These are phyloP conservation scores for Xylariaceae sp. DNA, from an alignment of 2,329 filamentous ascomycete species.

Conservation along the genomic window DNA sequence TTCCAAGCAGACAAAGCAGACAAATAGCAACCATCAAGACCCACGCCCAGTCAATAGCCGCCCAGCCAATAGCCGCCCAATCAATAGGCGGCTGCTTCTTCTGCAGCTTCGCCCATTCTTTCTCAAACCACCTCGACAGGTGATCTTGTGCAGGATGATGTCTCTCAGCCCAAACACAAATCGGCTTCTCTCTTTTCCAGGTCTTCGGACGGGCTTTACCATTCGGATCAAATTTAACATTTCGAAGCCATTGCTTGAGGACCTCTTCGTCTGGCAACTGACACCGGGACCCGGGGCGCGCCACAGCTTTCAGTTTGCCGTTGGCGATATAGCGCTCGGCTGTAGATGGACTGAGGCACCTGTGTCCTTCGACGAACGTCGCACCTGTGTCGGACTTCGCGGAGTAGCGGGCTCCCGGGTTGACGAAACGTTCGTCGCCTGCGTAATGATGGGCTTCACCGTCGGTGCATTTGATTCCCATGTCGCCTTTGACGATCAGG, in stretches of 20 bases:
- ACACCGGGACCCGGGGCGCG: not conserved
- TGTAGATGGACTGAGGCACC: conserved; percentile 11
- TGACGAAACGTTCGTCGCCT: not conserved
- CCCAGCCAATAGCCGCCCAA: too few relatives aligned
- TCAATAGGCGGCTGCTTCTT: too few relatives aligned
- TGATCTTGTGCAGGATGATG: not conserved
- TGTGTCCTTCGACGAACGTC: conserved; percentile 16
- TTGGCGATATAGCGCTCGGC: conserved; percentile 18
- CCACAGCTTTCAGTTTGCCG: conserved; percentile 9
- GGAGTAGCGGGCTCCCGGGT: not conserved
- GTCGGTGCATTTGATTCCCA: not conserved
- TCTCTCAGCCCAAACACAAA: conserved; percentile 1
- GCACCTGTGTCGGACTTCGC: conserved; percentile 7
- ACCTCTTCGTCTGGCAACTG: not conserved
- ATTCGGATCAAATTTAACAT: conserved; percentile 7
- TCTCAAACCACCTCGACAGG: conserved; percentile 13
- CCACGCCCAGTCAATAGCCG: too few relatives aligned
- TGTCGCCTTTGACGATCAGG: conserved; percentile 8
- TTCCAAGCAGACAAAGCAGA: too few relatives aligned
- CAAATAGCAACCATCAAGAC: too few relatives aligned
- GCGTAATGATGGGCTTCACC: not conserved
- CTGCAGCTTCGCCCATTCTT: conserved; percentile 7
- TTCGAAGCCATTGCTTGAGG: conserved; percentile 4
- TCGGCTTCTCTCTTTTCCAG: conserved; percentile 1
- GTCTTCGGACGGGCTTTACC: conserved; percentile 6